Conservation (phyloP, 495 filamentous ascomycete species). For the Hypoxylon lienhwacheense region DNA sequence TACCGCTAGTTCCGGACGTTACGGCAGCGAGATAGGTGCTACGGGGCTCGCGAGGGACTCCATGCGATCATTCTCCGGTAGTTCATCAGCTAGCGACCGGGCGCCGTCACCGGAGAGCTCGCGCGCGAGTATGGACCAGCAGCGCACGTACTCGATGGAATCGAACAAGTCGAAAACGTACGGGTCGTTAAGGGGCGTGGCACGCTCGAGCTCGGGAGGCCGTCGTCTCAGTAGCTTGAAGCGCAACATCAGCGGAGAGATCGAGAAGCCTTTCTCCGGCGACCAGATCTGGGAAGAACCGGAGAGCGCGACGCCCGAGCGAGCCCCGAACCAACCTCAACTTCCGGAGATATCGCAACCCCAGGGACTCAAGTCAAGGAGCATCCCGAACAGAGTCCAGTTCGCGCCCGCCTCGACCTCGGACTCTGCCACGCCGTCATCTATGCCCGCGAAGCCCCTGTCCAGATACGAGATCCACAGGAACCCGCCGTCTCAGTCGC, state of each 20-base stretch:
- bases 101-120: constrained; percentile 32
- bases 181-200: constrained; percentile 26
- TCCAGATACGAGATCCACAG: constrained; percentile 73
- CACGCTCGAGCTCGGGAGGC: constrained; percentile 29
- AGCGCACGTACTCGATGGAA: constrained; percentile 23
- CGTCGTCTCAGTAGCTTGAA: constrained; percentile 54
- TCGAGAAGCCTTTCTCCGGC: constrained; percentile 61
- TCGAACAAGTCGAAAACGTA: constrained; percentile 34
- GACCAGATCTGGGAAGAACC: constrained; percentile 92
- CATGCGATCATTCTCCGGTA: constrained; percentile 51
- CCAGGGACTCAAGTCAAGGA: constrained; percentile 56
- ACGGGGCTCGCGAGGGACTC: constrained; percentile 54
- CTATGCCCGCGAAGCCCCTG: constrained; percentile 54
- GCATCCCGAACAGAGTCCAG: constrained; percentile 59
- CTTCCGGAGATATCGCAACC: constrained; percentile 32
- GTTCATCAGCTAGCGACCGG: constrained; percentile 52
- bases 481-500: constrained; percentile 74
- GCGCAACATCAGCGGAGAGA: constrained; percentile 60
- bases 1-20: constrained; percentile 59
- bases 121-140: constrained; percentile 38
- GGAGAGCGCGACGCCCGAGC: constrained; percentile 45
- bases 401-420: constrained; percentile 44
- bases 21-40: constrained; percentile 50
- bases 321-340: constrained; percentile 21
- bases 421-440: constrained; percentile 15